phyloP scores from a whole-genome alignment of 83 land plant genomes.

The Picea engelmannii region DNA sequence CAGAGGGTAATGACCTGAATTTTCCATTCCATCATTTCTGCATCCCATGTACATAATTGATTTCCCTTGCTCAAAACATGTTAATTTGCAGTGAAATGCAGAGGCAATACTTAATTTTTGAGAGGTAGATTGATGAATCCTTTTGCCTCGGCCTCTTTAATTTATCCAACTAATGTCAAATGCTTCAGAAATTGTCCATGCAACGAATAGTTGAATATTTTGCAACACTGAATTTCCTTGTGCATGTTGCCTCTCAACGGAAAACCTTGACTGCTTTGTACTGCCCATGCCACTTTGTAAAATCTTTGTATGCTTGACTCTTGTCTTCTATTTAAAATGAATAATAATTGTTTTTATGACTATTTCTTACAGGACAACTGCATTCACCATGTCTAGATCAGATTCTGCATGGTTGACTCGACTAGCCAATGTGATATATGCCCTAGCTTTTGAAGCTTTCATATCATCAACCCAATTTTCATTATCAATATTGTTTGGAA shows the following conservation, averaged over 20 bases:
- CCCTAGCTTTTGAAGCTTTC: slow-evolving; percentile 15
- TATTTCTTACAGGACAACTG: too few relatives aligned
- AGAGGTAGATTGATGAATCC: not conserved
- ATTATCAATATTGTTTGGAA: slow-evolving; percentile 13
- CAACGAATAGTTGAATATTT: not conserved
- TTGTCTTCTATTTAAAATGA: too few relatives aligned
- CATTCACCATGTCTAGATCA: too few relatives aligned
- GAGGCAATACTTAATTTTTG: slow-evolving; percentile 3
- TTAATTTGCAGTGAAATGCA: not conserved
- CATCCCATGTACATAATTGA: slow-evolving; percentile 4
- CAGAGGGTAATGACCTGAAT: not conserved
- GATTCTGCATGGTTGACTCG: not conserved
- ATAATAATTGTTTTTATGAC: too few relatives aligned
- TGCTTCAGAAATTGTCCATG: not conserved
- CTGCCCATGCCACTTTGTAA: too few relatives aligned
- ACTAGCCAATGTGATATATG: not conserved
- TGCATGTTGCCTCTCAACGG: not conserved
- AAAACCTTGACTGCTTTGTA: too few relatives aligned
- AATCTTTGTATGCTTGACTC: too few relatives aligned
- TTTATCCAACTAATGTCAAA: slow-evolving; percentile 5
- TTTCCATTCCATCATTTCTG: not conserved
- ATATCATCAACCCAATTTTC: slow-evolving; percentile 20
- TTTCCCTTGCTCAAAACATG: not conserved
- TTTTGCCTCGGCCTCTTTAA: not conserved
- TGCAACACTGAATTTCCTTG: not conserved